Evolutionary conservation across 495 filamentous ascomycete genomes (phyloP).

Genomic region (Geopyxis carbonaria): DNA sequence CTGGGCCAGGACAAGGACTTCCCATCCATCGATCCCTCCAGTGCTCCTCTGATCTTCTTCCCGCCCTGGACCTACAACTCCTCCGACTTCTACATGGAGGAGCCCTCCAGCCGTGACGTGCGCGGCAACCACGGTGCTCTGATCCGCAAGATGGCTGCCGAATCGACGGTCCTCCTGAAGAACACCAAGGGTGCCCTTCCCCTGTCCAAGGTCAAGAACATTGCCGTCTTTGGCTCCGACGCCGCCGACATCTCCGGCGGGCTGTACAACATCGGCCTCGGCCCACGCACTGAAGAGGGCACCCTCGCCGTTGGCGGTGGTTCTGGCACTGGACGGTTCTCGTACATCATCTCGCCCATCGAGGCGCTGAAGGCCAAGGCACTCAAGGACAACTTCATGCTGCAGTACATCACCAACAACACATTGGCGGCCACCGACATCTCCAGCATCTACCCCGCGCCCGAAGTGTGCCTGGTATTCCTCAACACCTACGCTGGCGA

Average conservation of each 20-base stretch:
- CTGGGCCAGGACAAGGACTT: constrained; percentile 53
- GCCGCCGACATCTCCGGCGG: constrained; percentile 49
- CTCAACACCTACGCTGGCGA: constrained; percentile 51
- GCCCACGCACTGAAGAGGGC: constrained; percentile 44
- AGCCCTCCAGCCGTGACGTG: constrained; percentile 55
- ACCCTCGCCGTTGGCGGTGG: constrained; percentile 35
- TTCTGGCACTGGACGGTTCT: constrained; percentile 35
- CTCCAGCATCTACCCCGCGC: constrained; percentile 20
- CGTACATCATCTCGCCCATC: constrained; percentile 40
- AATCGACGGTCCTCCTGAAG: constrained; percentile 81
- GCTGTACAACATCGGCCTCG: constrained; percentile 34
- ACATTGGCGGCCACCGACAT: constrained; percentile 30
- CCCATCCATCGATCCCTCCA: constrained; percentile 57
- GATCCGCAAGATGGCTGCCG: constrained; percentile 57
- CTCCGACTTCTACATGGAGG: constrained; percentile 28
- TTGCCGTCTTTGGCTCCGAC: constrained; percentile 72
- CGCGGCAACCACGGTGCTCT: constrained; percentile 51
- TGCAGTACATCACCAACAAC: constrained; percentile 28
- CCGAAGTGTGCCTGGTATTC: constrained; percentile 42
- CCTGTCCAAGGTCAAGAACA: constrained; percentile 53
- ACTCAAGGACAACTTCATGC: constrained; percentile 36
- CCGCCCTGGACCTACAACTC: constrained; percentile 38
- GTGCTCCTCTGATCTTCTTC: constrained; percentile 47
- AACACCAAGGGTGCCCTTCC: constrained; percentile 60
- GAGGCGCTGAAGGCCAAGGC: constrained; percentile 37